Base-by-base conservation (phyloP, 2,329 filamentous ascomycete species). In the Fonsecaea erecta region DNA sequence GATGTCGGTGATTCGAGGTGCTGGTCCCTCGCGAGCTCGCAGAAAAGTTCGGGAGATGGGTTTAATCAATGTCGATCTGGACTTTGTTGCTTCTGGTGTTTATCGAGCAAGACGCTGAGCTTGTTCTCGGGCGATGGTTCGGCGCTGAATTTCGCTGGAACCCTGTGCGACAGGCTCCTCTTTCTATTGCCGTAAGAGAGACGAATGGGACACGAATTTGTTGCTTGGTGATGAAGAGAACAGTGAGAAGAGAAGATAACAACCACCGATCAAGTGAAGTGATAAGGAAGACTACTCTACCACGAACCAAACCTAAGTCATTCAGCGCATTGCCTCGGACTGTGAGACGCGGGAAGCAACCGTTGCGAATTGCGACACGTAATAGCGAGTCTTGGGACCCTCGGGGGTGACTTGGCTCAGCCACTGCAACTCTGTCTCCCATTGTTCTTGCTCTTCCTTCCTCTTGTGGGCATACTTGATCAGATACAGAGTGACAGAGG, bases 351-450 rank as follows among this genome's bases (percentile, higher is more conserved):
- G 55, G 55, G 35, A 58, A 46, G 28, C 55, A 48, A 58, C 30
- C 28, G 30, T 24, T 28, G 37, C 60, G 60, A 56, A n/a, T 21
- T 37, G 52, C 60, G 60, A 62, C 60, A 52, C 60, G 60, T 62
- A 55, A 62, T 62, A 18, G 28, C 40, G 21, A 51, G 60, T 62
- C 52, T 62, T 56, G 28, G n/a, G 28, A 30, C 28, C 8, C 28
- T 30, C 8, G 60, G 51, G 60, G 35, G 26, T 56, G 18, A 34
- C 60, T 62, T 62, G 60, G 60, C 60, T 56, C 52, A 55, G 60
- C 60, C 60, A 62, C 60, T 37, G 40, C 26, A 21, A 48, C 37
- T 32, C 8, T 3, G 26, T 48, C 26, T 24, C 26, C 28, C 6
- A 12, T 55, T 26, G n/a, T 11, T 24, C 43, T 48, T 48, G 18